These are phyloP conservation scores for Beauveria brongniartii DNA, from an alignment of 2,329 filamentous ascomycete species.

Conservation along the genomic window DNA sequence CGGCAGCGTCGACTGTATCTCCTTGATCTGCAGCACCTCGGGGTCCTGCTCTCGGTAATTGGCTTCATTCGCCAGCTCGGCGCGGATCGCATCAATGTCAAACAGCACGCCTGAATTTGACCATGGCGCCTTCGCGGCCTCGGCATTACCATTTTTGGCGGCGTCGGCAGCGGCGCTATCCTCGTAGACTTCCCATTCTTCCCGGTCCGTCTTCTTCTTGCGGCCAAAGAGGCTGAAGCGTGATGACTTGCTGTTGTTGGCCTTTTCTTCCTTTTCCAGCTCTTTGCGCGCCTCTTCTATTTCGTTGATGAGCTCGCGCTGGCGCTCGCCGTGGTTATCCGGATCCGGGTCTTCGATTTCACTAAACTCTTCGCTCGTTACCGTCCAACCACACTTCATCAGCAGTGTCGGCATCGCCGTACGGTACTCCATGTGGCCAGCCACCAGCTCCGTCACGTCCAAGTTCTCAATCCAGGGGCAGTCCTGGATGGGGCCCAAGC, in stretches of 20 bases:
- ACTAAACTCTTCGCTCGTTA: slow-evolving; percentile 86
- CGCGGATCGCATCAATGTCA: slow-evolving; percentile 88
- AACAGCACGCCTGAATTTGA: slow-evolving; percentile 67
- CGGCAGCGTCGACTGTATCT: slow-evolving; percentile 81
- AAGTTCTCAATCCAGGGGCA: slow-evolving; percentile 83
- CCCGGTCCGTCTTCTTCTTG: slow-evolving; percentile 73
- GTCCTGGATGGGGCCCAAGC: slow-evolving; percentile 66
- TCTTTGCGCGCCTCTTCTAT: slow-evolving; percentile 90
- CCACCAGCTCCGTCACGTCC: slow-evolving; percentile 76
- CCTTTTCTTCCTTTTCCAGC: slow-evolving; percentile 70
- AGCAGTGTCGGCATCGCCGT: slow-evolving; percentile 83
- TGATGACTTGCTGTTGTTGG: slow-evolving; percentile 38
- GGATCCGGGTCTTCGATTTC: slow-evolving; percentile 98
- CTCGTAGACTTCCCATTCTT: slow-evolving; percentile 92
- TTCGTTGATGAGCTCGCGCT: slow-evolving; percentile 90
- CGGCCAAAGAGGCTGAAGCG: slow-evolving; percentile 72
- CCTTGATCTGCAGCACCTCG: slow-evolving; percentile 53
- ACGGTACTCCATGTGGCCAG: slow-evolving; percentile 95
- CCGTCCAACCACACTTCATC: slow-evolving; percentile 80
- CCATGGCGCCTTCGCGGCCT: slow-evolving; percentile 17
- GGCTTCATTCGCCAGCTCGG: slow-evolving; percentile 66
- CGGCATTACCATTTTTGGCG: slow-evolving; percentile 19
- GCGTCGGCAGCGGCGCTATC: slow-evolving; percentile 43
- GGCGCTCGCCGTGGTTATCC: slow-evolving; percentile 78
- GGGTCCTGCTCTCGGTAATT: slow-evolving; percentile 40